Evolutionary conservation across 1,284 basidiomycete genomes (phyloP).

Genomic region (Microbotryomycetes sp.): DNA sequence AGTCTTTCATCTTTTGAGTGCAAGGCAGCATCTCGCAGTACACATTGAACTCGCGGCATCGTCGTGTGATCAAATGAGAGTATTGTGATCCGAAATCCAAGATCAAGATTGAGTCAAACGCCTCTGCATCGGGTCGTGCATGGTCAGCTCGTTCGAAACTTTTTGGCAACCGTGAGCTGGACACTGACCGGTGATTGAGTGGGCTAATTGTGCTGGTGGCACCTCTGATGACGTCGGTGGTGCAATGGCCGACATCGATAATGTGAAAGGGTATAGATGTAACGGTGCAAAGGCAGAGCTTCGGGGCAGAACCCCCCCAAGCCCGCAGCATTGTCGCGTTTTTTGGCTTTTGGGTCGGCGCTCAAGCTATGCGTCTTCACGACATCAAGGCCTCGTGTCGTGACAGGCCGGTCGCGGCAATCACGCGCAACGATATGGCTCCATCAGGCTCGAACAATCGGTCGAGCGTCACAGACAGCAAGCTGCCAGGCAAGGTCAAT

Average conservation of each 20-base stretch:
- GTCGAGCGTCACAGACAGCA: not conserved
- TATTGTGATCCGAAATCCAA: constrained; percentile 87
- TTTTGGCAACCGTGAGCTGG: too few species aligned
- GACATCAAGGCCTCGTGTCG: too few species aligned
- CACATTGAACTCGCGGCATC: constrained; percentile 96
- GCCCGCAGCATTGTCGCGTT: too few species aligned
- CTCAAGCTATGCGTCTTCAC: too few species aligned
- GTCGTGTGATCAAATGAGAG: constrained; percentile 93
- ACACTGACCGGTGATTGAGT: constrained; percentile 28
- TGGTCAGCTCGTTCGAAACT: not conserved
- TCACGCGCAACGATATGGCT: not conserved
- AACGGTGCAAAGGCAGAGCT: not conserved
- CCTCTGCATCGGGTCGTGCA: constrained; percentile 52
- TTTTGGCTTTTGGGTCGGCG: not conserved
- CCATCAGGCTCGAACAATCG: not conserved
- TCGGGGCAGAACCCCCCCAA: too few species aligned
- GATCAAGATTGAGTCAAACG: constrained; percentile 94
- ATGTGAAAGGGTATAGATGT: not conserved
- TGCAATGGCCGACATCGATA: constrained; percentile 20
- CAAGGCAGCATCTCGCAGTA: constrained; percentile 98
- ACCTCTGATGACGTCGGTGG: constrained; percentile 1
- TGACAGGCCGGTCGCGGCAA: too few species aligned
- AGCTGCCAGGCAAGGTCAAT: constrained; percentile 1
- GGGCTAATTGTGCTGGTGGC: constrained; percentile 20
- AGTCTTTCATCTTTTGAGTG: constrained; percentile 81